Conservation (phyloP, 2,329 filamentous ascomycete species). For the Pseudophaeomoniella oleicola region DNA sequence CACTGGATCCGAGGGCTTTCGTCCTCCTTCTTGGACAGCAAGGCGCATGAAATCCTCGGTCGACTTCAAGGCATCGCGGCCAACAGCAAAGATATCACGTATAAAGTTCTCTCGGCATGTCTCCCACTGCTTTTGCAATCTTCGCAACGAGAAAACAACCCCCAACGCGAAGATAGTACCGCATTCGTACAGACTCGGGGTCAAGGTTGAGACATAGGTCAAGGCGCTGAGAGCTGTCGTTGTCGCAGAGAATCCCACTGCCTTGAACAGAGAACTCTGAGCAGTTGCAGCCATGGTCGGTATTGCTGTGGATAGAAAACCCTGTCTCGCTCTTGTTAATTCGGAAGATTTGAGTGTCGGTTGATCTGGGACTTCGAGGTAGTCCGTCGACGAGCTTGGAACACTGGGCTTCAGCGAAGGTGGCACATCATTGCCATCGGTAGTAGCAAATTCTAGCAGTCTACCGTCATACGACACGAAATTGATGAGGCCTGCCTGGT, state of each 20-base stretch:
- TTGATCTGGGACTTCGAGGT: conserved; percentile 4
- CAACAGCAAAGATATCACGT: conserved; percentile 39
- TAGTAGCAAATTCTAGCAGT: conserved; percentile 21
- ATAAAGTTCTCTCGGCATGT: conserved; percentile 37
- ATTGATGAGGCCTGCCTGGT: conserved; percentile 43
- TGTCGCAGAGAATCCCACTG: conserved; percentile 27
- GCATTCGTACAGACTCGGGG: conserved; percentile 40
- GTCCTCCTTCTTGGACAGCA: conserved; percentile 31
- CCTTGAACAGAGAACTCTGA: conserved; percentile 24
- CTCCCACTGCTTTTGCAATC: conserved; percentile 46
- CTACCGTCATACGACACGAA: neutral
- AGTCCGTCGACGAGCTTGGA: neutral
- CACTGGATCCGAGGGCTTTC: conserved; percentile 17
- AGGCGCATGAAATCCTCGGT: conserved; percentile 36
- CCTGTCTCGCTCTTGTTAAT: conserved; percentile 56
- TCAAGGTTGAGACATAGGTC: conserved; percentile 38
- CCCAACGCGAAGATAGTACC: conserved; percentile 45
- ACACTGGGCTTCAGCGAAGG: neutral
- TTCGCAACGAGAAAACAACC: conserved; percentile 39
- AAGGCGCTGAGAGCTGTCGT: conserved; percentile 41
- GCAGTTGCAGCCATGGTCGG: conserved; percentile 58
- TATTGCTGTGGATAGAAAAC: conserved; percentile 51
- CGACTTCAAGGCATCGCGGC: conserved; percentile 36
- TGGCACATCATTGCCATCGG: neutral
- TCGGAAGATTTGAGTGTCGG: conserved; percentile 54